Percentiles rank a stretch among this genome's conserved stretches.
phyloP scores from a whole-genome alignment of 805 yeast species.

The Saturnispora gosingensis region DNA sequence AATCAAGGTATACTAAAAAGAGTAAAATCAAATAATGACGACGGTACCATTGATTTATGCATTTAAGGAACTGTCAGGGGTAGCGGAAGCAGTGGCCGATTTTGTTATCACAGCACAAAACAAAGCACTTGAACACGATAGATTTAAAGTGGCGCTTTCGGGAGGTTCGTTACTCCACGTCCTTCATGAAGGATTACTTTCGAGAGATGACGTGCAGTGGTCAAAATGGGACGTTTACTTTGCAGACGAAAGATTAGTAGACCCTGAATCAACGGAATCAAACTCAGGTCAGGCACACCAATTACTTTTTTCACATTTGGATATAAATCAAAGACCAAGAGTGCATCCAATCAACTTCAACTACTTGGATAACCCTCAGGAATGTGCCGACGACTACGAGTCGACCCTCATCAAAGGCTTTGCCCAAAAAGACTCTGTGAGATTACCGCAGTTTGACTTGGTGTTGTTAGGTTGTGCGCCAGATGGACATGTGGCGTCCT shows the following conservation, averaged over 20 bases:
- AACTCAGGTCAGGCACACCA: conserved; percentile 87
- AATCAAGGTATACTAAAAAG: not conserved
- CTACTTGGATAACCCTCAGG: conserved; percentile 71
- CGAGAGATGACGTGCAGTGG: conserved; percentile 70
- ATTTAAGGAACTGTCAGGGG: conserved; percentile 80
- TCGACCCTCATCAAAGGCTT: conserved; percentile 77
- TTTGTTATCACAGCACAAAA: conserved; percentile 88
- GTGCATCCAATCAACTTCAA: conserved; percentile 78
- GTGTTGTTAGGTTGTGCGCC: conserved; percentile 95
- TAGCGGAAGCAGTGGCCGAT: conserved; percentile 96
- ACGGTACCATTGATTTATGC: conserved; percentile 91
- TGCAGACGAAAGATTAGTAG: conserved; percentile 93
- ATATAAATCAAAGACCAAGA: conserved; percentile 48
- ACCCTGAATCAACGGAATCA: conserved; percentile 71
- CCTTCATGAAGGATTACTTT: conserved; percentile 73
- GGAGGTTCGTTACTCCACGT: conserved; percentile 92
- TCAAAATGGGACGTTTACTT: conserved; percentile 91
- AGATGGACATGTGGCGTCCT: conserved; percentile 95
- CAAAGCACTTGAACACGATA: conserved; percentile 41
- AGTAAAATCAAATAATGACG: conserved; percentile 28
- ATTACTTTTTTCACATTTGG: conserved; percentile 64
- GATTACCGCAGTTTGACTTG: conserved; percentile 89
- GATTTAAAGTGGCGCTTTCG: conserved; percentile 84
- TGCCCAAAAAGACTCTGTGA: conserved; percentile 94
- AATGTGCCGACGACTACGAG: conserved; percentile 91